phyloP scores from a whole-genome alignment of 2,329 filamentous ascomycete genomes.

The Rhynchosporium agropyri region DNA sequence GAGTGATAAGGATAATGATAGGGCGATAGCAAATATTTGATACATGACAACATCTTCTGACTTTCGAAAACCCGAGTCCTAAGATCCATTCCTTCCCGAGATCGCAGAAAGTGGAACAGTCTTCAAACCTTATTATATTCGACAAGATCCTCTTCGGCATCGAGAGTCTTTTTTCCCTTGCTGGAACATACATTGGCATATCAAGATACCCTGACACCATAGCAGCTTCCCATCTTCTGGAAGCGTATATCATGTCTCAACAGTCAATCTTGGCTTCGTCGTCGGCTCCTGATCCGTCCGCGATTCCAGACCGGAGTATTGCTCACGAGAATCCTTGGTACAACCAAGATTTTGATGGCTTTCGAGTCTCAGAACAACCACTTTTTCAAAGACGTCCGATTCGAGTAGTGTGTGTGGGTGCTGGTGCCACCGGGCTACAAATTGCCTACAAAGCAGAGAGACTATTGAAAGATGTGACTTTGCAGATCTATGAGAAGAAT shows the following conservation, averaged over 20 bases:
- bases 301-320: constrained; percentile 19
- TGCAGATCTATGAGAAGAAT: constrained; percentile 45
- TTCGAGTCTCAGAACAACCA: constrained; percentile 29
- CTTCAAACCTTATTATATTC: too few species aligned
- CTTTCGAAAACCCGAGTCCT: too few species aligned
- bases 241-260: not conserved
- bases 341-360: constrained; percentile 32
- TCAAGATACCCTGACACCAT: not conserved
- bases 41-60: too few species aligned
- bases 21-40: too few species aligned
- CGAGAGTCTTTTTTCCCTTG: not conserved
- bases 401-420: constrained; percentile 48
- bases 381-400: constrained; percentile 23
- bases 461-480: constrained; percentile 37
- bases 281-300: constrained; percentile 21
- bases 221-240: not conserved
- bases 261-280: constrained; percentile 20
- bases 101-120: too few species aligned
- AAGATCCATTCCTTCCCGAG: too few species aligned
- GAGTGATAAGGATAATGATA: too few species aligned
- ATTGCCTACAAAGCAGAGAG: constrained; percentile 51
- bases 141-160: too few species aligned
- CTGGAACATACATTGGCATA: not conserved
- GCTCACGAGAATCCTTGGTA: constrained; percentile 32
- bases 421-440: constrained; percentile 51